Evolutionary conservation across 257 asterid species (phyloP).

Genomic region (Solanum boliviense): DNA sequence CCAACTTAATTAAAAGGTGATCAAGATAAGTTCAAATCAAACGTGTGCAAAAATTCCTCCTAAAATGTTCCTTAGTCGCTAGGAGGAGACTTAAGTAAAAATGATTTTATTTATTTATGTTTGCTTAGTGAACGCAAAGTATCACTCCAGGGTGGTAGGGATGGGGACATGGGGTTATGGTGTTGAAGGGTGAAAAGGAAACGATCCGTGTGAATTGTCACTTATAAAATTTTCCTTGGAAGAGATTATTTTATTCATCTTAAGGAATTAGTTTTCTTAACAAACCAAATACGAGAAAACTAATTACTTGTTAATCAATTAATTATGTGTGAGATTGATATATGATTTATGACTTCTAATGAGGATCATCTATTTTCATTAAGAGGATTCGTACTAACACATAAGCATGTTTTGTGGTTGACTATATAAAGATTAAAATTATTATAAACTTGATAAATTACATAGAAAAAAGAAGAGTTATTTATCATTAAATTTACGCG

Average conservation of each 20-base stretch:
- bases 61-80: not conserved
- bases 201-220: not conserved
- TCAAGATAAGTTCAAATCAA: not conserved
- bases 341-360: not conserved
- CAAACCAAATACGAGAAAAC: too few relatives aligned
- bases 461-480: not conserved
- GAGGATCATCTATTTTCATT: not conserved
- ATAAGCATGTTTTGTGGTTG: not conserved
- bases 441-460: not conserved
- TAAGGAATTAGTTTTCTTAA: not conserved
- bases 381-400: not conserved
- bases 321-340: not conserved
- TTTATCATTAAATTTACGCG: not conserved
- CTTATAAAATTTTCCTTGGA: not conserved
- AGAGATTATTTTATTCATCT: not conserved
- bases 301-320: not conserved
- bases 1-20: not conserved
- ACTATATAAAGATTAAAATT: not conserved
- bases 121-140: not conserved
- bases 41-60: not conserved
- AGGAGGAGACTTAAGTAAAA: not conserved
- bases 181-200: not conserved
- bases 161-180: not conserved
- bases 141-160: not conserved
- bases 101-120: too few relatives aligned